Evolutionary conservation across 768 basidiomycete species (phyloP), one percentile per base, ranked within the genome.

Genomic region (Phlebiopsis flavidoalba): DNA sequence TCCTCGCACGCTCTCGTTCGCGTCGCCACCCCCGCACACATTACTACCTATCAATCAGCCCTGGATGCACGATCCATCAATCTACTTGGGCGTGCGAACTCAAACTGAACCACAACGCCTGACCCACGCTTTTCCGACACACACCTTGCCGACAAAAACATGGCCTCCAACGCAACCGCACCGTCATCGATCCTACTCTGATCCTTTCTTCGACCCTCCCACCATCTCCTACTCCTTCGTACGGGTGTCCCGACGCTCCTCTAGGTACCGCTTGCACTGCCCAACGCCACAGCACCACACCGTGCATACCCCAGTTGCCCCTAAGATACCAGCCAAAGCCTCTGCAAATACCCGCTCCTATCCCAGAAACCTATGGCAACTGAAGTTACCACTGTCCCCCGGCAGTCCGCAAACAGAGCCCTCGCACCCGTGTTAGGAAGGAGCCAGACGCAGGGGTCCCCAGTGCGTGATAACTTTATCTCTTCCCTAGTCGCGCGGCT

Each of bases 381-480:
- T 64, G 87, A 91, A 62, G 86, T 88, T 53, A 86, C 89, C 22
- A 79, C 59, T 74, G 87, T 65, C 81, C 78, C 53, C 70, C 75
- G 21, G 68, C 65, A 79, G 45, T 66, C 75, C 31, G 77, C n/a
- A n/a, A 79, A 61, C 71, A 76, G 50, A 64, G 77, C 58, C 72
- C 83, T 55, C 77, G 79, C 64, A 64, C 70, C 22, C 83, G 83
- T 67, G 73, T n/a, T 83, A 51, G 77, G 74, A 64, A 81, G 88
- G 63, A 85, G 82, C 64, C 82, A 86, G 67, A 88, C 87, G 43
- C 66, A 79, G 64, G n/a, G 72, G 68, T 57, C 59, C 64, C 51
- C 60, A 75, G 82, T 83, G 69, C 61, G 80, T 79, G 62, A 68
- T 62, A 61, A 65, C 64, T 60, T 57, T 55, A 53, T 53, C 31